Base-by-base conservation (phyloP, 805 yeast genomes). In the Lipomyces chichibuensis region DNA sequence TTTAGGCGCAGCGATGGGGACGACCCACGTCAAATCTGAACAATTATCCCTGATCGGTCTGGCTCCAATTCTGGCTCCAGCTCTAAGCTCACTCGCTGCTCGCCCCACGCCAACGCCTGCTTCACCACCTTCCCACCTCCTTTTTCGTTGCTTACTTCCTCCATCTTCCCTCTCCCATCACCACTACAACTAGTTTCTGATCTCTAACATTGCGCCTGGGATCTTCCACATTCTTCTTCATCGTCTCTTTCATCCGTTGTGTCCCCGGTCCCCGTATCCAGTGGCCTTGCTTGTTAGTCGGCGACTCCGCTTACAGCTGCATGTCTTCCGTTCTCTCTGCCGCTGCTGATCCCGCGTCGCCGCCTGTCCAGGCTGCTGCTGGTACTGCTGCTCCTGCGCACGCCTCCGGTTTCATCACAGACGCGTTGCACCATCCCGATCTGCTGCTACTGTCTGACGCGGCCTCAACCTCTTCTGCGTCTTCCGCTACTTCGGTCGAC, bases 401-500 rank as follows among this genome's bases (percentile, higher is more conserved):
- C 55, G 55, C 55, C 32, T 25, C 29, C 55, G 29, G 4, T 14
- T 13, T 13, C 33, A 23, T 52, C n/a, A 14, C 20, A 25, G 55
- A 52, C 55, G 55, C 55, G 25, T 52, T 52, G 14, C 27, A 25
- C 33, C 49, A 6, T 8, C 20, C 49, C 20, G 49, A 43, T 43
- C 33, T 29, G 55, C n/a, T 20, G 53, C 27, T 52, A 8, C 55
- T 52, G 29, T 59, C 62, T 3, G 62, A 59, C 62, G 35, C 52
- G 33, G 52, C 60, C 13, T 33, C 60, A 23, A 43, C 55, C 39
- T 59, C 62, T 14, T 59, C 62, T n/a, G n/a, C 33, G 37, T 39
- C 62, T 1, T 58, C 60, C 8, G 27, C n/a, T 11, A 17, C 60
- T 0, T 49, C 62, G 29, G 17, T 39, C 43, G 59, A 39, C 39